Evolutionary conservation across 345 rosid genomes (phyloP).

Genomic region (Dipteronia dyeriana): DNA sequence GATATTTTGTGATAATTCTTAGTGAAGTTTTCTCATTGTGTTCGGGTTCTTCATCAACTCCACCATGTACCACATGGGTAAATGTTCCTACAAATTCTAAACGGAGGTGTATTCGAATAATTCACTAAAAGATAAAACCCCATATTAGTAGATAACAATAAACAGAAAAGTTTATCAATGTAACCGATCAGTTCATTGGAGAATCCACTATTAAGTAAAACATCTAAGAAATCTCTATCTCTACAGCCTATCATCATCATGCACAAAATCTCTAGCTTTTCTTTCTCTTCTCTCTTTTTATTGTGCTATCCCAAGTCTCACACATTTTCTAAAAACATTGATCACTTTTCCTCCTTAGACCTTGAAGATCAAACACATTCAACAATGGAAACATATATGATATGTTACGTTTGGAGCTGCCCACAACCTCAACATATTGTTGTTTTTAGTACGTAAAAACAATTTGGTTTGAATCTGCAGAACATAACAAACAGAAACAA

Average conservation of each 20-base stretch:
- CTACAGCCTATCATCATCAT: too few relatives aligned
- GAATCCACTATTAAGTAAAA: conserved; percentile 14
- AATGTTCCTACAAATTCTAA: too few relatives aligned
- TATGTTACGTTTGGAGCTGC: conserved; percentile 19
- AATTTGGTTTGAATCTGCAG: too few relatives aligned
- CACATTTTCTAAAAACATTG: background rate
- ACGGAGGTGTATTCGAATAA: too few relatives aligned
- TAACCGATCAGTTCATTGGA: conserved; percentile 19
- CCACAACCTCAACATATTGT: conserved; percentile 6
- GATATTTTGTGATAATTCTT: conserved; percentile 21
- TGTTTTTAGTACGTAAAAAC: too few relatives aligned
- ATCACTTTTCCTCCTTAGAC: conserved; percentile 1
- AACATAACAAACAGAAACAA: too few relatives aligned
- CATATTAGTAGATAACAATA: too few relatives aligned
- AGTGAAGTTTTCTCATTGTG: conserved; percentile 8
- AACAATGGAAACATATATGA: conserved; percentile 22
- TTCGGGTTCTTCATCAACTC: conserved; percentile 21
- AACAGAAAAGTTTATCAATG: background rate
- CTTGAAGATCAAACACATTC: conserved; percentile 23
- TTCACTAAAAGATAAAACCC: background rate
- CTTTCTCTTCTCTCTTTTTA: conserved; percentile 21
- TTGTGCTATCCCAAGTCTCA: conserved; percentile 1
- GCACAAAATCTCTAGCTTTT: background rate
- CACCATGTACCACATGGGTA: too few relatives aligned
- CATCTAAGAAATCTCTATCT: conserved; percentile 25